Conservation (phyloP, 208 protist species). For the Leishmania mexicana region DNA sequence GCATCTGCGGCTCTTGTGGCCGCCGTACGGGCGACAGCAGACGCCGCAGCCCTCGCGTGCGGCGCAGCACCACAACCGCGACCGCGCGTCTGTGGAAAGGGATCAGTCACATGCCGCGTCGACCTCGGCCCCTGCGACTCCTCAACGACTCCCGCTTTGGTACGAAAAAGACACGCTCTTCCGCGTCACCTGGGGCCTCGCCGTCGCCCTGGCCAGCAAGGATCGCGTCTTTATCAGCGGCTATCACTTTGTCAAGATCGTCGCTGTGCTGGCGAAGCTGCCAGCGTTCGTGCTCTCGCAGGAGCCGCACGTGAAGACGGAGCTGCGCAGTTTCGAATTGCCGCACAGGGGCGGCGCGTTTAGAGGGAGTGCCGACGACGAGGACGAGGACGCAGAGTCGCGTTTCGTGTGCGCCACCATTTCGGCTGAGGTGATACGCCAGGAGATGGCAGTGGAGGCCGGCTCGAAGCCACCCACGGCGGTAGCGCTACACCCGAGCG, state of each 20-base stretch:
- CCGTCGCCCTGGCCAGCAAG: slow-evolving; percentile 40
- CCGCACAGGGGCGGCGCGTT: not conserved
- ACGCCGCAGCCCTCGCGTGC: not conserved
- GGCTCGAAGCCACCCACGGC: not conserved
- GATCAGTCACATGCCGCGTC: not conserved
- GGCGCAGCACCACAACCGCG: not conserved
- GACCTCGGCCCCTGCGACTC: not conserved
- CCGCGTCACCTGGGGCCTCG: slow-evolving; percentile 56
- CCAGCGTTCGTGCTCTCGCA: slow-evolving; percentile 53
- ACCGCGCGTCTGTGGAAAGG: not conserved
- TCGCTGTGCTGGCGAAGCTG: slow-evolving; percentile 54
- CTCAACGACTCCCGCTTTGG: slow-evolving; percentile 15
- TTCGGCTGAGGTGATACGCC: slow-evolving; percentile 1
- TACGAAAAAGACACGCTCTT: slow-evolving; percentile 46
- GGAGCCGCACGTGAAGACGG: slow-evolving; percentile 17
- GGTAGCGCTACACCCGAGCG: slow-evolving; percentile 37
- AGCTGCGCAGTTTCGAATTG: slow-evolving; percentile 6
- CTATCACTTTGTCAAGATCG: slow-evolving; percentile 82
- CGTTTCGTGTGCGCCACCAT: slow-evolving; percentile 10
- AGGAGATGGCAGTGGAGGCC: slow-evolving; percentile 12
- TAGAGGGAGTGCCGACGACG: not conserved
- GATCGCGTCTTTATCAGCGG: slow-evolving; percentile 66
- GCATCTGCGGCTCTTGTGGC: slow-evolving; percentile 55
- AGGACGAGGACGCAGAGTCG: not conserved
- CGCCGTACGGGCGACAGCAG: slow-evolving; percentile 26